These are phyloP conservation scores for Camelina neglecta DNA, from an alignment of 345 rosid genomes.

Conservation along the genomic window DNA sequence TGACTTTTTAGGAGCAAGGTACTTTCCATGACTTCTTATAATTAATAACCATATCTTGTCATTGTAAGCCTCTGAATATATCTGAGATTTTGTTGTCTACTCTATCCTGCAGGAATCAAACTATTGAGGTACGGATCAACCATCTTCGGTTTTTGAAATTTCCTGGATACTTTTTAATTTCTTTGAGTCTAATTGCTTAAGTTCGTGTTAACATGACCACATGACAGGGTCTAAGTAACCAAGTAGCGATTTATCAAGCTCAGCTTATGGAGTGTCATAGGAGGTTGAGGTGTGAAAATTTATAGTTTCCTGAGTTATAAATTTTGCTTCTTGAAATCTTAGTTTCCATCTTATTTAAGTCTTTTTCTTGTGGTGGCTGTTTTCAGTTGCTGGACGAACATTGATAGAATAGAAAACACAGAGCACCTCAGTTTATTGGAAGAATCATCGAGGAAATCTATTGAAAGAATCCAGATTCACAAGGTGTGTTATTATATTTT, in stretches of 20 bases:
- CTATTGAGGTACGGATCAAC: slow-evolving; percentile 63
- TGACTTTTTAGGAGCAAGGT: slow-evolving; percentile 82
- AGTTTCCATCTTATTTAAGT: background rate
- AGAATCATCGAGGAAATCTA: slow-evolving; percentile 68
- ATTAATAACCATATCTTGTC: slow-evolving; percentile 16
- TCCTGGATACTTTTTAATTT: slow-evolving; percentile 26
- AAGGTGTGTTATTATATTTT: slow-evolving; percentile 52
- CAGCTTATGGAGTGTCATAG: slow-evolving; percentile 69
- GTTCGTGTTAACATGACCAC: slow-evolving; percentile 36
- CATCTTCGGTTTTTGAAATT: background rate
- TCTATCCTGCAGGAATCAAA: slow-evolving; percentile 63
- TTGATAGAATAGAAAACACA: slow-evolving; percentile 65
- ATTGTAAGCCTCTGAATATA: slow-evolving; percentile 16
- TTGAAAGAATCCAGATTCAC: slow-evolving; percentile 56
- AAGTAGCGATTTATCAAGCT: slow-evolving; percentile 60
- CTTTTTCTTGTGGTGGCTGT: slow-evolving; percentile 19
- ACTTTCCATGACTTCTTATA: slow-evolving; percentile 29
- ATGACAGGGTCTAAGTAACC: slow-evolving; percentile 68
- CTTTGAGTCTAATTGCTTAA: slow-evolving; percentile 27
- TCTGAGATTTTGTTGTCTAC: slow-evolving; percentile 37
- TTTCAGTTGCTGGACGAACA: slow-evolving; percentile 79
- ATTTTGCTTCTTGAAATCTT: slow-evolving; percentile 7
- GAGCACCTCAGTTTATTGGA: slow-evolving; percentile 80
- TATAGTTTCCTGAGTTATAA: slow-evolving; percentile 25
- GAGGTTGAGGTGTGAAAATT: slow-evolving; percentile 70